These are phyloP conservation scores for Forsythia viridissima DNA, from an alignment of 257 asterid genomes.

Conservation along the genomic window DNA sequence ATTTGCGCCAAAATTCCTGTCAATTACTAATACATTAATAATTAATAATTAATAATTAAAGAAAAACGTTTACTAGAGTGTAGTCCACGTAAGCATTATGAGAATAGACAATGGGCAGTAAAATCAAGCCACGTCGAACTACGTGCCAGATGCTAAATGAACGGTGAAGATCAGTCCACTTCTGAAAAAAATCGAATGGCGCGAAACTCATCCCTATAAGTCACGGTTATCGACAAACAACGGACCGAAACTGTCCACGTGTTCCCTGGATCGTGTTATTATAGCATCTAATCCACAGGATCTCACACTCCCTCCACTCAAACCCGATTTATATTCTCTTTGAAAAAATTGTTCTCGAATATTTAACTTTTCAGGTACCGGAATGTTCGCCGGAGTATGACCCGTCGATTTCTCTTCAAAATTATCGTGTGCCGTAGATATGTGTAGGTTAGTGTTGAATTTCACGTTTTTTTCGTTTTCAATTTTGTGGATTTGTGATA, in stretches of 20 bases:
- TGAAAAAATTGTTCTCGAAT: neutral
- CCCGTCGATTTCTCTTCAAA: too few species aligned
- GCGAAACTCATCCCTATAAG: neutral
- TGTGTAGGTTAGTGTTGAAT: too few species aligned
- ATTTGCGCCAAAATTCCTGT: too few species aligned
- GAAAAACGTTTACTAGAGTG: neutral
- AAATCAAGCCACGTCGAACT: neutral
- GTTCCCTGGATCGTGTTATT: slow-evolving; percentile 8
- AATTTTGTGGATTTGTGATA: too few species aligned
- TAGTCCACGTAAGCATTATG: neutral
- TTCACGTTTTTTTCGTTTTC: too few species aligned
- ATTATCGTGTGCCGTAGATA: too few species aligned
- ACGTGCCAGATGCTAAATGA: neutral
- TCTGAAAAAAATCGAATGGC: slow-evolving; percentile 8
- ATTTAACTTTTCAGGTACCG: slow-evolving; percentile 1
- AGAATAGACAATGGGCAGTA: neutral
- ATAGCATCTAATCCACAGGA: slow-evolving; percentile 30
- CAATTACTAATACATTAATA: too few species aligned
- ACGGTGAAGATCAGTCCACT: slow-evolving; percentile 15
- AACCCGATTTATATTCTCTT: neutral
- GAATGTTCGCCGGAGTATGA: slow-evolving; percentile 1
- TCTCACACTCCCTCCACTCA: slow-evolving; percentile 14
- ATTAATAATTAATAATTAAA: too few species aligned
- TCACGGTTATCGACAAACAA: slow-evolving; percentile 18
- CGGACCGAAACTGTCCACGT: slow-evolving; percentile 25